Conservation (phyloP, 164 flowering plant genomes). For the Paratinospora sagittata region DNA sequence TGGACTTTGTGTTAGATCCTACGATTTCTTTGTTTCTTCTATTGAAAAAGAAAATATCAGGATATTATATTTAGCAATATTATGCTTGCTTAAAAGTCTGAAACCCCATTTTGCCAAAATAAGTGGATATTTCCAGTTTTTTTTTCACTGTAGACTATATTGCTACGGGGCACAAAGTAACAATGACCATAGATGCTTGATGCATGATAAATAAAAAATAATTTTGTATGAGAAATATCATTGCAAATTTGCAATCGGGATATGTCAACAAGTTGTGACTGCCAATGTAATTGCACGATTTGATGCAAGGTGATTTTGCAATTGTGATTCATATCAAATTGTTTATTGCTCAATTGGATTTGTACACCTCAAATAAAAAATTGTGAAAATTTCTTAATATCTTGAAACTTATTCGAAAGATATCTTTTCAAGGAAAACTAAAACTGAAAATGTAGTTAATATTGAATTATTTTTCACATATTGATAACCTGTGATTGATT, state of each 20-base stretch:
- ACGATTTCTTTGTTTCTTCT: not conserved
- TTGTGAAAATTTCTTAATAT: not conserved
- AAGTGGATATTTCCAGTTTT: not conserved
- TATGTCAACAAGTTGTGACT: not conserved
- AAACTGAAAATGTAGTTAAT: not conserved
- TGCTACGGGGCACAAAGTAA: not conserved
- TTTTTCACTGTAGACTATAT: not conserved
- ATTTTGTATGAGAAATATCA: not conserved
- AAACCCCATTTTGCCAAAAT: not conserved
- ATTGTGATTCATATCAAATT: not conserved
- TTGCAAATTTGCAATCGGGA: not conserved
- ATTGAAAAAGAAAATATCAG: not conserved
- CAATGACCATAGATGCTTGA: not conserved
- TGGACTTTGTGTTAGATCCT: not conserved
- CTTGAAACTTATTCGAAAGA: not conserved
- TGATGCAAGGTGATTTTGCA: not conserved
- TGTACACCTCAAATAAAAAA: not conserved
- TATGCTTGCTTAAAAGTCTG: not conserved
- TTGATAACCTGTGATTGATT: too few species aligned
- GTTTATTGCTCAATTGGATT: not conserved
- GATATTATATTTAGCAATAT: too few species aligned
- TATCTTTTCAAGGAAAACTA: not conserved
- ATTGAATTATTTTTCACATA: not conserved
- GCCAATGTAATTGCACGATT: not conserved
- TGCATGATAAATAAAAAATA: not conserved